Evolutionary conservation across 495 filamentous ascomycete genomes (phyloP).

Genomic region (Gamarada debralockiae): DNA sequence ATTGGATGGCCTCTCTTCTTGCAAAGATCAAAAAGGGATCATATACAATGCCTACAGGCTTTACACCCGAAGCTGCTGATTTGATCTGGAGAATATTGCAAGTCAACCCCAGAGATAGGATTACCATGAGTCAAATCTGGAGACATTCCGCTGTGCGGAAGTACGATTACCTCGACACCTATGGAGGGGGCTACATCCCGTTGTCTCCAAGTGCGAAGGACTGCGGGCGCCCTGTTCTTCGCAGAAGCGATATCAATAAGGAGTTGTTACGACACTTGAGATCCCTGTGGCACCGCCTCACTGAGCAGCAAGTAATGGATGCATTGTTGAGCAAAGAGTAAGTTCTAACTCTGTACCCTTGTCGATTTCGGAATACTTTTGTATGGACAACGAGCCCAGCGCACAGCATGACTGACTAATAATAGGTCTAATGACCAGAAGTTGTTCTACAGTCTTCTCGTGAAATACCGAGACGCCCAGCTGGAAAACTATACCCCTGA

Average conservation of each 20-base stretch:
- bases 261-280: conserved; percentile 80
- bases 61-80: conserved; percentile 71
- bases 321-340: conserved; percentile 66
- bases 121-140: conserved; percentile 78
- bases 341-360: conserved; percentile 12
- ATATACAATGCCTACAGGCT: conserved; percentile 64
- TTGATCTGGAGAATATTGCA: conserved; percentile 73
- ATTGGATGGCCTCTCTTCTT: conserved; percentile 49
- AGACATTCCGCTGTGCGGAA: conserved; percentile 75
- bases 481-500: conserved; percentile 78
- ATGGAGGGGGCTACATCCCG: conserved; percentile 28
- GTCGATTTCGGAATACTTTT: neutral
- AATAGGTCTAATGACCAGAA: conserved; percentile 80
- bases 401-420: conserved; percentile 4
- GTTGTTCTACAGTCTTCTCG: conserved; percentile 81
- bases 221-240: conserved; percentile 27
- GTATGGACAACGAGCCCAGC: neutral
- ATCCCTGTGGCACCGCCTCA: conserved; percentile 81
- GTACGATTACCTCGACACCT: conserved; percentile 65
- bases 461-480: conserved; percentile 74
- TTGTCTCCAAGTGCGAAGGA: conserved; percentile 14
- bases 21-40: conserved; percentile 63
- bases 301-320: conserved; percentile 64
- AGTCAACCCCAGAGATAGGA: conserved; percentile 67
- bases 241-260: conserved; percentile 61